Evolutionary conservation across 2,329 filamentous ascomycete species (phyloP).

Genomic region (Diplocarpon mali): DNA sequence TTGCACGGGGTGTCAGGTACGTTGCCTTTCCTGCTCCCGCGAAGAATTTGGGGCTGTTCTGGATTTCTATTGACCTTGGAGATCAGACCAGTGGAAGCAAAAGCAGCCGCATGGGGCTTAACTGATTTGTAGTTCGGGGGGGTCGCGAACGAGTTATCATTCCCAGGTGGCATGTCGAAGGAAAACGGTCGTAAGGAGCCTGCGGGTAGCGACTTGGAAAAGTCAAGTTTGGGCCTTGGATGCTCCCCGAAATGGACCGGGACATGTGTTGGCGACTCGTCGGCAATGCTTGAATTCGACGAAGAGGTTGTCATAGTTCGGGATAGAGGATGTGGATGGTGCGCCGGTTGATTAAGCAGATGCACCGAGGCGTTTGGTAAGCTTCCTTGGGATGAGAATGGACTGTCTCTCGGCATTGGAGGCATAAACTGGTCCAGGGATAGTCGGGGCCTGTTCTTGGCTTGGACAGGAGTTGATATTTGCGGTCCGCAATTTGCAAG

Average conservation of each 20-base stretch:
- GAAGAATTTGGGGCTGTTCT: slow-evolving; percentile 48
- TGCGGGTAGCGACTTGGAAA: slow-evolving; percentile 66
- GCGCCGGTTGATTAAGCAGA: slow-evolving; percentile 32
- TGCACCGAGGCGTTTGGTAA: slow-evolving; percentile 44
- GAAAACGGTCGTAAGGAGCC: slow-evolving; percentile 44
- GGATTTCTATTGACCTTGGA: slow-evolving; percentile 86
- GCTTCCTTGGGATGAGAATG: slow-evolving; percentile 46
- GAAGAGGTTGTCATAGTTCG: slow-evolving; percentile 80
- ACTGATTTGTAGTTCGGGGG: slow-evolving; percentile 66
- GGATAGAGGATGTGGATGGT: slow-evolving; percentile 72
- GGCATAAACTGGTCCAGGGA: slow-evolving; percentile 71
- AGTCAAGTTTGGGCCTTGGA: slow-evolving; percentile 42
- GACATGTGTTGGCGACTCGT: slow-evolving; percentile 59
- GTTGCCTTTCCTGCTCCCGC: slow-evolving; percentile 45
- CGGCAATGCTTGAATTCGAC: slow-evolving; percentile 64
- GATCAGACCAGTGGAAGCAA: slow-evolving; percentile 88
- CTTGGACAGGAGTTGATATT: slow-evolving; percentile 42
- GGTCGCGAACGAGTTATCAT: slow-evolving; percentile 52
- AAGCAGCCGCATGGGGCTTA: slow-evolving; percentile 69
- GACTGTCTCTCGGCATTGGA: slow-evolving; percentile 50
- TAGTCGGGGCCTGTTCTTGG: slow-evolving; percentile 55
- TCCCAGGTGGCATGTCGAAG: slow-evolving; percentile 30
- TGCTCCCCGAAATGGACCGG: slow-evolving; percentile 43
- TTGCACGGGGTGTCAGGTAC: slow-evolving; percentile 97
- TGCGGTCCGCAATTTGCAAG: slow-evolving; percentile 30